phyloP scores from a whole-genome alignment of 2,329 filamentous ascomycete species.

The Fusarium foetens region DNA sequence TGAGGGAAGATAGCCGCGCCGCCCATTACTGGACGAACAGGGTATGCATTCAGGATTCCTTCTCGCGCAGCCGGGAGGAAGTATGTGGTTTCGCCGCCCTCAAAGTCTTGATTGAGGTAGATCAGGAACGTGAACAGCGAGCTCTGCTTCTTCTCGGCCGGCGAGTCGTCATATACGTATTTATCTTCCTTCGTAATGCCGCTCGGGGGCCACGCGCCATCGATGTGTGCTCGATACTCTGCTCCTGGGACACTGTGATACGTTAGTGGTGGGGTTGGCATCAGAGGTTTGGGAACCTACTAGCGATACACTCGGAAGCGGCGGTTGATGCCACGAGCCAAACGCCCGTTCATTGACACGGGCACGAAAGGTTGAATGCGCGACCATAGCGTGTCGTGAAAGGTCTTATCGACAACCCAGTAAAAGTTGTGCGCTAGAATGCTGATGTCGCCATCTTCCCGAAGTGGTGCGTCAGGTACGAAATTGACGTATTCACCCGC shows the following conservation, averaged over 20 bases:
- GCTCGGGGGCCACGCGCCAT: constrained; percentile 79
- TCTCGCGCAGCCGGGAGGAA: constrained; percentile 73
- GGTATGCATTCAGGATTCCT: constrained; percentile 75
- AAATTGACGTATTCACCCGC: constrained; percentile 74
- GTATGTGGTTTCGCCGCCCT: constrained; percentile 77
- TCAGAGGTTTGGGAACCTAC: not conserved
- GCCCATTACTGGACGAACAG: constrained; percentile 75
- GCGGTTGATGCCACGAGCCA: constrained; percentile 72
- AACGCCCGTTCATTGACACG: constrained; percentile 61
- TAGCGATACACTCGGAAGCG: constrained; percentile 79
- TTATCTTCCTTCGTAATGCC: constrained; percentile 66
- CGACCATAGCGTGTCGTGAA: constrained; percentile 71
- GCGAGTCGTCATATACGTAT: constrained; percentile 75
- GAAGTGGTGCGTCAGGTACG: constrained; percentile 73
- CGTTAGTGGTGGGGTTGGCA: not conserved
- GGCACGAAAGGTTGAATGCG: constrained; percentile 70
- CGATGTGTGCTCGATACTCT: constrained; percentile 76
- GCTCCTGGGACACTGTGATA: constrained; percentile 67
- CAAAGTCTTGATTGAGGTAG: constrained; percentile 77
- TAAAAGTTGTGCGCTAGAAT: constrained; percentile 79
- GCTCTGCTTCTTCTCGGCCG: constrained; percentile 67
- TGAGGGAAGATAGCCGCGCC: constrained; percentile 76
- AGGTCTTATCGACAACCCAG: constrained; percentile 73
- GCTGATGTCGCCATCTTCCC: constrained; percentile 72
- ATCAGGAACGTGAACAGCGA: constrained; percentile 76